phyloP scores from a whole-genome alignment of 257 asterid genomes.

The Nicotiana benthamiana region DNA sequence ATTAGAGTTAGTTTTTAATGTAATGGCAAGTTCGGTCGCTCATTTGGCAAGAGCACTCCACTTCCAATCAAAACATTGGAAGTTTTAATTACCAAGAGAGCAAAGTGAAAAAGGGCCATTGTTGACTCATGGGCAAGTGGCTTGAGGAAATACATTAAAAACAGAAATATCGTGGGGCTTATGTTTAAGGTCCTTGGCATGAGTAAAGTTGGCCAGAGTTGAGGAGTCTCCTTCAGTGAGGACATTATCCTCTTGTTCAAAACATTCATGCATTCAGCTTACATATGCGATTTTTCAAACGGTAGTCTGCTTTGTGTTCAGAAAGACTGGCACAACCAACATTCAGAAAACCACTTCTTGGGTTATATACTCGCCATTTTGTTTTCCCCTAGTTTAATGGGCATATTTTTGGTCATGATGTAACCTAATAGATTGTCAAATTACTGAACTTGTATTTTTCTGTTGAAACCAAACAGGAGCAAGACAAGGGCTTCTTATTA shows the following conservation, averaged over 20 bases:
- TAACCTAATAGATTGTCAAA: not conserved
- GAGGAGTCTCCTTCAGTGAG: not conserved
- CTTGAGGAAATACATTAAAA: not conserved
- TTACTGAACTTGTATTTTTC: not conserved
- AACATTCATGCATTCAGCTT: not conserved
- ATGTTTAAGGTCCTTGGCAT: not conserved
- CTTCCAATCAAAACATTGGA: not conserved
- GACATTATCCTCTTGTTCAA: not conserved
- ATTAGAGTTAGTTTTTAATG: not conserved
- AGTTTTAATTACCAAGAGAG: not conserved
- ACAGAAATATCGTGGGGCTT: not conserved
- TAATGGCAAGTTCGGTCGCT: not conserved
- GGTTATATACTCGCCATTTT: not conserved
- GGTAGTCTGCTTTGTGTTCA: not conserved
- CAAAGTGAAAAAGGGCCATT: not conserved
- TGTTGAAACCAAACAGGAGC: constrained; percentile 50
- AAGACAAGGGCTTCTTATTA: constrained; percentile 80
- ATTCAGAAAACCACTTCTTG: not conserved
- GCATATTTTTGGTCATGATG: not conserved
- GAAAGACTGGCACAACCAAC: not conserved
- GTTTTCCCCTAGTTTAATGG: not conserved
- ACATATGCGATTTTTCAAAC: not conserved
- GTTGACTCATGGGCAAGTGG: not conserved
- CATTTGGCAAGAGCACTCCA: not conserved
- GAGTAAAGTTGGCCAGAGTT: not conserved